phyloP scores from a whole-genome alignment of 1,139 yeast species.

The Nematodospora anomalae region DNA sequence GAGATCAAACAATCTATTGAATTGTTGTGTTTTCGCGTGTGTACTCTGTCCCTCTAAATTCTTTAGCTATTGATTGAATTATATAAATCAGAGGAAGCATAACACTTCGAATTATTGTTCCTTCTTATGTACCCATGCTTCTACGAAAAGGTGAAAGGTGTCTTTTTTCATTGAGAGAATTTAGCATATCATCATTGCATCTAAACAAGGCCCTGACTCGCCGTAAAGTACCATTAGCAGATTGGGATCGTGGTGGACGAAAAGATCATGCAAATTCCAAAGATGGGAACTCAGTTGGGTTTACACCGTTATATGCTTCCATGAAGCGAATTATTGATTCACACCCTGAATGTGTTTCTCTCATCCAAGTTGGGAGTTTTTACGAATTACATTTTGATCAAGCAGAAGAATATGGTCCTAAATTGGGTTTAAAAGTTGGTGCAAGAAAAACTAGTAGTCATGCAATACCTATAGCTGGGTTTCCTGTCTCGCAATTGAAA shows the following conservation, averaged over 20 bases:
- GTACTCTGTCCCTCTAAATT: too few species aligned
- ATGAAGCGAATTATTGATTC: constrained; percentile 36
- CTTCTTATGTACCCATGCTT: too few species aligned
- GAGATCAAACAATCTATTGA: too few species aligned
- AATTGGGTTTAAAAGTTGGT: constrained; percentile 59
- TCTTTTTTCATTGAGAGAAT: neutral
- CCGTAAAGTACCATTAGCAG: constrained; percentile 8
- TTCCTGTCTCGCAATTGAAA: constrained; percentile 71
- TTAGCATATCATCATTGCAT: neutral
- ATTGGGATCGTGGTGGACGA: constrained; percentile 47
- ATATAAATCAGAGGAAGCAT: too few species aligned
- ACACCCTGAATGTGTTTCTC: constrained; percentile 66
- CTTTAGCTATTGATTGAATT: too few species aligned
- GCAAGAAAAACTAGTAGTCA: constrained; percentile 42
- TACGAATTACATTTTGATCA: constrained; percentile 89
- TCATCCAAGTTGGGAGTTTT: constrained; percentile 88
- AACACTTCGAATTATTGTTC: too few species aligned
- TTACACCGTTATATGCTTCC: constrained; percentile 40
- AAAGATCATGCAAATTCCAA: constrained; percentile 20
- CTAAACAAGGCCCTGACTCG: neutral
- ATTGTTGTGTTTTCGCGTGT: too few species aligned
- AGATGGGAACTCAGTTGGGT: constrained; percentile 3
- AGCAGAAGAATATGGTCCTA: constrained; percentile 71
- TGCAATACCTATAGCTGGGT: constrained; percentile 84
- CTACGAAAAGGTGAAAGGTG: neutral